phyloP scores from a whole-genome alignment of 495 filamentous ascomycete genomes.

The Filosporella fistucella region DNA sequence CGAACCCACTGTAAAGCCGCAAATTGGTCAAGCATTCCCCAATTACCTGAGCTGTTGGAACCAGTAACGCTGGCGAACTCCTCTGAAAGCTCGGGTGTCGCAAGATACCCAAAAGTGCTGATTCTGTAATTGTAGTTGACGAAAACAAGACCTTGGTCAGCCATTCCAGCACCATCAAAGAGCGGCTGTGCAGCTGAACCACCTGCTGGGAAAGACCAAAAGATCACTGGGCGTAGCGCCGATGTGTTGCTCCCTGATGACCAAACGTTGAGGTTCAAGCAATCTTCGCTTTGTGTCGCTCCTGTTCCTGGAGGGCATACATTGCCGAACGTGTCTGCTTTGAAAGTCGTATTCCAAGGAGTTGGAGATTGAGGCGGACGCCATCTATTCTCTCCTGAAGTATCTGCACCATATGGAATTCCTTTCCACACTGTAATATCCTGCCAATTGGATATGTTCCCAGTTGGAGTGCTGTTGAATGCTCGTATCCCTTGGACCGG shows the following conservation, averaged over 20 bases:
- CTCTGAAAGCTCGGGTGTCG: background rate
- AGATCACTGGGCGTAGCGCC: conserved; percentile 48
- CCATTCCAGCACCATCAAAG: conserved; percentile 44
- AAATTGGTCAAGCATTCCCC: conserved; percentile 62
- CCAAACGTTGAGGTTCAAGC: conserved; percentile 58
- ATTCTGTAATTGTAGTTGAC: conserved; percentile 65
- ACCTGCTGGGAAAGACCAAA: conserved; percentile 58
- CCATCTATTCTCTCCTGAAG: conserved; percentile 9
- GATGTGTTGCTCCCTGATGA: conserved; percentile 11
- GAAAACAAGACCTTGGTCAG: conserved; percentile 46
- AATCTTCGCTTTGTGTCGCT: conserved; percentile 44
- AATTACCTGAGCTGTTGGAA: conserved; percentile 41
- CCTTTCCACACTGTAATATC: conserved; percentile 11
- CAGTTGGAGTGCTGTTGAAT: conserved; percentile 7
- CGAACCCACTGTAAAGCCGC: conserved; percentile 69
- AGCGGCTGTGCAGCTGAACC: conserved; percentile 40
- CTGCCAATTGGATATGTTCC: conserved; percentile 8
- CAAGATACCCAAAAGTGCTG: conserved; percentile 50
- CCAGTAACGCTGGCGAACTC: background rate
- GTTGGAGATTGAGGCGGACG: background rate
- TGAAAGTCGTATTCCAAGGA: conserved; percentile 8
- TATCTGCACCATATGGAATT: conserved; percentile 1
- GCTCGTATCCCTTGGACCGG: conserved; percentile 5
- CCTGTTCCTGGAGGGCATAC: conserved; percentile 4
- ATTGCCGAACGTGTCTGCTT: conserved; percentile 1